Base-by-base conservation (phyloP, 2,329 filamentous ascomycete species). In the Xylaria sp. region DNA sequence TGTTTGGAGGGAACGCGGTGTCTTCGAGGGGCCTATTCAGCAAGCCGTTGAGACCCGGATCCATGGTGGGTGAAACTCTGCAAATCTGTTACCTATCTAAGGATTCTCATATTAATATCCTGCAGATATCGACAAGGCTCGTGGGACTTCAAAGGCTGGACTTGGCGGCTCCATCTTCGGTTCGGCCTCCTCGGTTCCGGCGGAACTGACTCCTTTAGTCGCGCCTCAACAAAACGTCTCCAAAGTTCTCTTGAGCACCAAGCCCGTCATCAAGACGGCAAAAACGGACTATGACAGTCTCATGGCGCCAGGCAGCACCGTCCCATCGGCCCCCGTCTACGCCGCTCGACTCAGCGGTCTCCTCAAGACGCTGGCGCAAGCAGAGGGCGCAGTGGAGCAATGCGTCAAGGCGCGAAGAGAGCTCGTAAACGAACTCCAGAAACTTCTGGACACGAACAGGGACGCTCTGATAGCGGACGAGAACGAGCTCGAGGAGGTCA, bases 331-430 rank as follows among this genome's bases (percentile, higher is more conserved):
- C 0, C 94, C 96, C 0, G 94, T 99, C 23, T 93, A 97, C 77
- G 96, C 96, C 1, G 95, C 95, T 15, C 91, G 93, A 33, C 87
- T 99, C 9, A 94, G 93, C 72, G 92, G 93, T 2, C 85, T 99
- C n/a, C 86, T 98, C 63, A 97, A 96, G 83, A 92, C 90, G 6
- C 86, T 99, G 20, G 93, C 93, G 23, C 93, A 89, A 71, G 96
- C 96, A 3, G 94, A 99, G 80, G 93, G 89, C 63, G 94, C 95
- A 0, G 92, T 98, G 1, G 90, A 92, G 2, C 93, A 97, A 75
- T 93, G 92, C 73, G 93, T 99, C 78, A 94, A 95, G 77, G 93
- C 94, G 2, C 90, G 96, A 15, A 88, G 89, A 72, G 87, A 89
- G 10, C 86, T 99, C 33, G 90, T 98, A 44, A 86, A 88, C 33